Evolutionary conservation across 495 filamentous ascomycete species (phyloP).

Genomic region (Cercophora newfieldiana): DNA sequence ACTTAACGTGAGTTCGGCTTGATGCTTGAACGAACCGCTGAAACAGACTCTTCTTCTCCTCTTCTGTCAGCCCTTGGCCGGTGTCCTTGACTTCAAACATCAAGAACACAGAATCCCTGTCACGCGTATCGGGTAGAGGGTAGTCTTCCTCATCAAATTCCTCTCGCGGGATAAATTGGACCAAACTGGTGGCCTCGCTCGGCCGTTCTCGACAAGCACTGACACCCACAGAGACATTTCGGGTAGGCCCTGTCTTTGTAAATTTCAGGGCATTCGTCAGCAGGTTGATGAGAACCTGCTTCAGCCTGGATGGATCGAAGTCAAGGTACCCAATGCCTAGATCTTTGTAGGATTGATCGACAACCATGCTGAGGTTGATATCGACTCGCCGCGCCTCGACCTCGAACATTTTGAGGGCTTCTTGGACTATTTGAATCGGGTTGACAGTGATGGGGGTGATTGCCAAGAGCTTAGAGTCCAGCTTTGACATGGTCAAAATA

Average conservation of each 20-base stretch:
- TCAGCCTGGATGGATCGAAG: conserved; percentile 68
- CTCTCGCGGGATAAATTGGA: conserved; percentile 37
- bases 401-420: conserved; percentile 69
- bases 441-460: conserved; percentile 67
- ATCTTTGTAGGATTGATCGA: conserved; percentile 56
- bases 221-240: conserved; percentile 39
- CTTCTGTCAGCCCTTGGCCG: conserved; percentile 66
- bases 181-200: conserved; percentile 33
- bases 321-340: conserved; percentile 63
- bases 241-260: conserved; percentile 51
- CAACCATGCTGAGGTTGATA: conserved; percentile 62
- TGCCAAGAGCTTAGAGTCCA: conserved; percentile 69
- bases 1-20: conserved; percentile 69
- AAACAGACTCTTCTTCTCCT: conserved; percentile 69
- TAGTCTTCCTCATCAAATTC: conserved; percentile 21
- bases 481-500: conserved; percentile 74
- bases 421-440: conserved; percentile 61
- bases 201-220: conserved; percentile 34
- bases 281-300: conserved; percentile 73
- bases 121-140: conserved; percentile 9
- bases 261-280: conserved; percentile 77
- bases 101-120: conserved; percentile 52
- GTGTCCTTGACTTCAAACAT: conserved; percentile 73
- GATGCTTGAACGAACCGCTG: conserved; percentile 76
- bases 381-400: conserved; percentile 65